phyloP scores from a whole-genome alignment of 208 protist genomes.

The Acanthamoeba healyi region DNA sequence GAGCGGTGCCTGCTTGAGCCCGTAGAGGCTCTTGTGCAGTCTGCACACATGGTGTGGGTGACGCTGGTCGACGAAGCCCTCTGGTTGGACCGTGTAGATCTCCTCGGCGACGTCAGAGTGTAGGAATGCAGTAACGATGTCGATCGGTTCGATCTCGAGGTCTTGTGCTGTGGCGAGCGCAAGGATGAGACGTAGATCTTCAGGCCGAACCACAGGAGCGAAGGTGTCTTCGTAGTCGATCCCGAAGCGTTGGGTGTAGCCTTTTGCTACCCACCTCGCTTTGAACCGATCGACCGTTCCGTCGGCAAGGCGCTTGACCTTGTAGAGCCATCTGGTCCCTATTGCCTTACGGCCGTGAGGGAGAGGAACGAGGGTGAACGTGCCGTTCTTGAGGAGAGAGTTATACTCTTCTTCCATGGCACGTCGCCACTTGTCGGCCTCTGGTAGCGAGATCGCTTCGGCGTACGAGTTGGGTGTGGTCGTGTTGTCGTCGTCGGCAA shows the following conservation, averaged over 20 bases:
- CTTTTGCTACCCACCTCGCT: slow-evolving; percentile 11
- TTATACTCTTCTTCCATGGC: neutral
- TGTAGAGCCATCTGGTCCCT: neutral
- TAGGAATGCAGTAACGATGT: slow-evolving; percentile 46
- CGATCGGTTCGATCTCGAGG: slow-evolving; percentile 1
- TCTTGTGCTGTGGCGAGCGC: neutral
- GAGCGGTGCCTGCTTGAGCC: slow-evolving; percentile 60
- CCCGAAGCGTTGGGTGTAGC: slow-evolving; percentile 2
- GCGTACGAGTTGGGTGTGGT: too few species aligned
- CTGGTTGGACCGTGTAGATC: slow-evolving; percentile 42
- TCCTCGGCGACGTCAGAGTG: neutral
- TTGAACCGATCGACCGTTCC: slow-evolving; percentile 12
- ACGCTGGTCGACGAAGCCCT: slow-evolving; percentile 21
- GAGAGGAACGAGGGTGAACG: neutral
- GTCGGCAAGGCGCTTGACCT: slow-evolving; percentile 14
- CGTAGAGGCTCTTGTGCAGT: slow-evolving; percentile 7
- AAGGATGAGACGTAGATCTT: slow-evolving; percentile 1
- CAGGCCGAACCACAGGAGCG: neutral
- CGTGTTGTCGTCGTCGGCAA: too few species aligned
- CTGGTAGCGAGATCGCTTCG: too few species aligned
- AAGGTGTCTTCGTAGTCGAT: slow-evolving; percentile 63
- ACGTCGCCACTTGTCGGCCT: too few species aligned
- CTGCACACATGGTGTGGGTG: neutral
- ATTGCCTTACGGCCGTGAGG: neutral
- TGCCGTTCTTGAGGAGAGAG: neutral